Base-by-base conservation (phyloP, 1,284 basidiomycete species). In the Limonomyces culmigenus region DNA sequence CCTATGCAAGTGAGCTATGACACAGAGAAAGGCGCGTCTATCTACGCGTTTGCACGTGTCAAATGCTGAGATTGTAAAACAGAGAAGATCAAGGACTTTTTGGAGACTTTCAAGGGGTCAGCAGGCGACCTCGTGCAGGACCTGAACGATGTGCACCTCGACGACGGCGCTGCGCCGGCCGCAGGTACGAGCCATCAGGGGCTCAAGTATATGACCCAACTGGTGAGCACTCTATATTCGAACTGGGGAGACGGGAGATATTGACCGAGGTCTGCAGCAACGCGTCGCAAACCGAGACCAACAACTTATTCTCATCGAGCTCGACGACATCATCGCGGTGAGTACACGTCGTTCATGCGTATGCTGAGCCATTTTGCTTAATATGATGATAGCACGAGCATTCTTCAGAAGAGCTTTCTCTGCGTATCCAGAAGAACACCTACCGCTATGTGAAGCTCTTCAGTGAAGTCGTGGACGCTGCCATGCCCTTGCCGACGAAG, bases 401-500 rank as follows among this genome's bases (percentile, higher is more conserved):
- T 41, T 71, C 70, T 1, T 59, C 71, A 18, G 59, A 60, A 4
- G 74, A 72, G 32, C 69, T 93, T 6, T 79, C 86, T 17, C 52
- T 62, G 30, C 75, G 79, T 40, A 91, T 97, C 45, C 65, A 70
- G 42, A 64, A 62, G 43, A 99, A 99, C 55, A 74, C 91, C 13
- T 77, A 84, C 45, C 85, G 92, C 47, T 99, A 98, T 58, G 69
- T 89, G 43, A 69, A 72, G 43, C 65, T 99, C 19, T 97, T 98
- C 58, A 76, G 76, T 48, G 84, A 92, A 46, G 86, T 84, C 32
- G 74, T 97, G 36, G 95, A 99, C 64, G 69, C 73, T 43, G 63
- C 92, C 38, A 75, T 91, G 65, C 92, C 91, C 4, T 60, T 62
- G 31, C 84, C 92, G 2, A 88, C 81, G 16, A 81, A 81, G 52